Evolutionary conservation across 2,329 filamentous ascomycete species (phyloP).

Genomic region (Apiospora saccharicola): DNA sequence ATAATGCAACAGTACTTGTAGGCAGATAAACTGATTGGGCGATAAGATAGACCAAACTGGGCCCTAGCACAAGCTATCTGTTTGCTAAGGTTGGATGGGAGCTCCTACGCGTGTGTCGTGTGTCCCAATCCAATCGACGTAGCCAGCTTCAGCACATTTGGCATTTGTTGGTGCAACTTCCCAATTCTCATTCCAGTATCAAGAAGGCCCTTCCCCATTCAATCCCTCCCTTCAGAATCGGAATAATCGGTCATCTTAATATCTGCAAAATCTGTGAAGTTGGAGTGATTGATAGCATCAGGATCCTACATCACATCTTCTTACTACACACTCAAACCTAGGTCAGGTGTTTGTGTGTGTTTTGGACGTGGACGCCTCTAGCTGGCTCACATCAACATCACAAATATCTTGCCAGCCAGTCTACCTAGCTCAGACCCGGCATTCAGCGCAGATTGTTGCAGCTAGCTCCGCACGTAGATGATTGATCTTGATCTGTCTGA

Average conservation of each 20-base stretch:
- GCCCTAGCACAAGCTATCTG: conserved; percentile 6
- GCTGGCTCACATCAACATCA: conserved; percentile 19
- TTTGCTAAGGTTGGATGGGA: conserved; percentile 14
- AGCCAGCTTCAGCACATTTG: conserved; percentile 10
- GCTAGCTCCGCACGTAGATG: conserved; percentile 23
- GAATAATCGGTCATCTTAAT: conserved; percentile 14
- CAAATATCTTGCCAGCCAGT: conserved; percentile 15
- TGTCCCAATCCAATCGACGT: not conserved
- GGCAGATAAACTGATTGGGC: conserved; percentile 7
- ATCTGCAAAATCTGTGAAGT: conserved; percentile 19
- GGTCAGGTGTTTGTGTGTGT: conserved; percentile 13
- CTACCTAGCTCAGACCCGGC: conserved; percentile 10
- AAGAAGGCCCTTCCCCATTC: conserved; percentile 1
- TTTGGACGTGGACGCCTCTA: conserved; percentile 21
- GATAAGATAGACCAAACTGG: conserved; percentile 14
- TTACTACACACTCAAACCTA: conserved; percentile 4
- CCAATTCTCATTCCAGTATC: not conserved
- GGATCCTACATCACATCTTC: conserved; percentile 12
- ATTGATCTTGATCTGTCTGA: conserved; percentile 22
- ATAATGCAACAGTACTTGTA: not conserved
- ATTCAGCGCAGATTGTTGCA: conserved; percentile 30
- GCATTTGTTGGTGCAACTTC: conserved; percentile 12
- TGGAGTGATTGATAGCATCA: conserved; percentile 14
- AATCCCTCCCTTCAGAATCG: conserved; percentile 1
- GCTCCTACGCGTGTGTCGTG: not conserved